phyloP scores from a whole-genome alignment of 257 asterid genomes.

The Cordia subcordata region DNA sequence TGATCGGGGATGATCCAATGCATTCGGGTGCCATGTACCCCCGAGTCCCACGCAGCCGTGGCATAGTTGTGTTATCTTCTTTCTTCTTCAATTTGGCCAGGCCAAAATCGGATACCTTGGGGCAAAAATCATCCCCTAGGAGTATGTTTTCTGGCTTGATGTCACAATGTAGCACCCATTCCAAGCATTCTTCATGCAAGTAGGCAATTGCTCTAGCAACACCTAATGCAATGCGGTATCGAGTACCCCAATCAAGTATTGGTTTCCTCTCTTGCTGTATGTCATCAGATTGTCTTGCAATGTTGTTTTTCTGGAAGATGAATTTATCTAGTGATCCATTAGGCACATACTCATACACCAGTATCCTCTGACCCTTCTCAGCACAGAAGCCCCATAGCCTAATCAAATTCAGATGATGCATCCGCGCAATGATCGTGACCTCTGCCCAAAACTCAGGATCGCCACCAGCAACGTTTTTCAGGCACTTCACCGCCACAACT shows the following conservation, averaged over 20 bases:
- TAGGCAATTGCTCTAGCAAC: conserved; percentile 90
- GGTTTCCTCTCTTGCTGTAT: conserved; percentile 30
- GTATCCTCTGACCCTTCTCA: conserved; percentile 59
- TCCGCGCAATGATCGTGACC: conserved; percentile 75
- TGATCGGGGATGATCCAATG: conserved; percentile 56
- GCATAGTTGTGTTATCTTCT: conserved; percentile 58
- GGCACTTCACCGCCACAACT: conserved; percentile 65
- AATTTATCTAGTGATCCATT: conserved; percentile 74
- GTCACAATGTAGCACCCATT: conserved; percentile 90
- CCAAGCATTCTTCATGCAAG: conserved; percentile 86
- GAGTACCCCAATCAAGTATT: conserved; percentile 63
- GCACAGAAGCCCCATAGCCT: conserved; percentile 90
- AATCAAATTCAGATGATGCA: conserved; percentile 90
- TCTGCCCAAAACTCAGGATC: conserved; percentile 89
- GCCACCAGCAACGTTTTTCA: conserved; percentile 54
- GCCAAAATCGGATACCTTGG: conserved; percentile 87
- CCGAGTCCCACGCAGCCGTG: conserved; percentile 62
- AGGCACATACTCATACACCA: conserved; percentile 73
- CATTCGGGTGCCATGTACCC: conserved; percentile 96
- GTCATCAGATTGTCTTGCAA: too few relatives aligned
- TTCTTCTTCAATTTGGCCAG: conserved; percentile 76
- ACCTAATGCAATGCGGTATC: conserved; percentile 78
- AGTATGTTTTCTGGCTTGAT: conserved; percentile 90
- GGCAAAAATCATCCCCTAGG: conserved; percentile 82
- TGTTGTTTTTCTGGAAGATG: conserved; percentile 42